Evolutionary conservation across 2,329 filamentous ascomycete species (phyloP), one percentile per base, ranked within the genome.

Genomic region (Cryphonectria carpinicola): DNA sequence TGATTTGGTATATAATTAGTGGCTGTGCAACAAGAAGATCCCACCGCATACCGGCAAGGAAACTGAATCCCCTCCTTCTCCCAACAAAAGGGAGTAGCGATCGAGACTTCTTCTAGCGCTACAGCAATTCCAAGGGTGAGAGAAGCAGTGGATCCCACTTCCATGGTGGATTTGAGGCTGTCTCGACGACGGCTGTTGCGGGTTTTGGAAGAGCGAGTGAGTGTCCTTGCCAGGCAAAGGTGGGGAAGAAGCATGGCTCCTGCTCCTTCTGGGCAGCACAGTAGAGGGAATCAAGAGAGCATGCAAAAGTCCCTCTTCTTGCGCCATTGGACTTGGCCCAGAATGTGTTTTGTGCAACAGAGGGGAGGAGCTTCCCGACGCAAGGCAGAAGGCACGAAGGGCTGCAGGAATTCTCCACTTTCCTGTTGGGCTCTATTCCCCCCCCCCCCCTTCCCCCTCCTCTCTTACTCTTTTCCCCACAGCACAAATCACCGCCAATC

Each of bases 401-500:
- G 32, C 35, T 61, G 35, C 17, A 39, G 58, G 32, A 6, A 11
- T 6, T 60, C 56, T 14, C 56, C 54, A 56, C 49, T 14, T 13
- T 49, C 46, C 43, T 64, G 19, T 19, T n/a, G 8, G 22, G 46
- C 46, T 49, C 46, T 49, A 49, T 32, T 32, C 3, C 19, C 13
- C 39, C 39, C 39, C 11, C 41, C 41, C 4, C 41, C 41, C 4
- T 3, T 49, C 39, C 39, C 11, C 41, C 41, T 17, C 41, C 41
- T 17, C 13, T 49, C 43, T 10, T 49, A 22, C 46, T n/a, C 46
- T 37, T 37, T 62, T 46, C 52, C 5, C 49, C 65, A 28, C 39
- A 69, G 52, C n/a, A n/a, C 39, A 56, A 69, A 65, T 69, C 62
- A 61, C 67, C 62, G 67, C 63, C 67, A 65, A 61, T 65, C 62